phyloP scores from a whole-genome alignment of 2,329 filamentous ascomycete genomes.

The Fusarium praegraminearum region DNA sequence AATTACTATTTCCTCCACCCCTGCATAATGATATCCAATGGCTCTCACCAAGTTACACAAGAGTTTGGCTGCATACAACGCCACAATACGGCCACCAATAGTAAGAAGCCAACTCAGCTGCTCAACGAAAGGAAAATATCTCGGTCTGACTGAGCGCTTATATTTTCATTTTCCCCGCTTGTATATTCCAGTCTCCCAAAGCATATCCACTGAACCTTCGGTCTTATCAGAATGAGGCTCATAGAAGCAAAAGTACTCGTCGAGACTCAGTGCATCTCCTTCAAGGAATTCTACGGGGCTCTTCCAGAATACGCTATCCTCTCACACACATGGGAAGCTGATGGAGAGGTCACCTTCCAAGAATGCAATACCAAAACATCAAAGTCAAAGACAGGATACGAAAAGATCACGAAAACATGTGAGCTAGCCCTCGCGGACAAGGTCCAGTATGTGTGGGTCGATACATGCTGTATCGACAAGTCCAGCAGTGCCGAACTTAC shows the following conservation, averaged over 20 bases:
- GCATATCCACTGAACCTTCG: fast-evolving
- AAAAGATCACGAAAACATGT: not conserved
- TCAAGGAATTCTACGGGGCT: not conserved
- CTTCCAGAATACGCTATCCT: not conserved
- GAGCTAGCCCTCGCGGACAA: not conserved
- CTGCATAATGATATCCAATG: not conserved
- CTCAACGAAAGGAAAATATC: not conserved
- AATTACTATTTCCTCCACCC: not conserved
- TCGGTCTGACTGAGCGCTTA: not conserved
- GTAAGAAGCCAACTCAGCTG: not conserved
- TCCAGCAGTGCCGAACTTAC: conserved; percentile 3
- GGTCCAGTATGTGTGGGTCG: not conserved
- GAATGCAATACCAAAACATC: not conserved
- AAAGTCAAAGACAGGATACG: not conserved
- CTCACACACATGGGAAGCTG: not conserved
- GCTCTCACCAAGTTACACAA: not conserved
- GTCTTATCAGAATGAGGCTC: not conserved
- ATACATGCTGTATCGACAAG: not conserved
- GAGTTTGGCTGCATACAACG: not conserved
- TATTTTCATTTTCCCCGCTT: not conserved
- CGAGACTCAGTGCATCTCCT: not conserved
- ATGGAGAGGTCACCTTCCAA: not conserved
- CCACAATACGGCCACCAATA: not conserved
- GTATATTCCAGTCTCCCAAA: too few relatives aligned
- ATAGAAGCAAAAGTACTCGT: not conserved